Percentiles rank a stretch among this genome's conserved stretches.
phyloP scores from a whole-genome alignment of 495 filamentous ascomycete species.

The Physcia stellaris region DNA sequence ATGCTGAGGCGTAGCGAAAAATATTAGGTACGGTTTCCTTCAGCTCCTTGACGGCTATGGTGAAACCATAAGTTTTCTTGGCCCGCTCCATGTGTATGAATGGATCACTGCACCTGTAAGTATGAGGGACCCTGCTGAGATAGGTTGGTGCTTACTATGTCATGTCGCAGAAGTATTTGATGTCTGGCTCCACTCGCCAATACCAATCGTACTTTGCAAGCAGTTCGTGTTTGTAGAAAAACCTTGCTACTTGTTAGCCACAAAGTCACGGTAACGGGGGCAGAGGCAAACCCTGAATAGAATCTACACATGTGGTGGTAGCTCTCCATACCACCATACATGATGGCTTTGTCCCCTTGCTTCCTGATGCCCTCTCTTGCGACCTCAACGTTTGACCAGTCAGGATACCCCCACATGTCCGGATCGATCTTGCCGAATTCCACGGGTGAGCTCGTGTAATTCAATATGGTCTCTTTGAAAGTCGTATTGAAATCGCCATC shows the following conservation, averaged over 20 bases:
- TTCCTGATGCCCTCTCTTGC: constrained; percentile 91
- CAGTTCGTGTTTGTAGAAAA: constrained; percentile 96
- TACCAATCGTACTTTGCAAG: constrained; percentile 98
- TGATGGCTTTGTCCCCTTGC: constrained; percentile 95
- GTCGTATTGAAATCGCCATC: constrained; percentile 90
- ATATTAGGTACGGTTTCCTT: constrained; percentile 98
- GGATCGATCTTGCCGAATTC: constrained; percentile 93
- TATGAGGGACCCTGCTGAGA: constrained; percentile 11
- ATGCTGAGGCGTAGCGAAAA: constrained; percentile 98
- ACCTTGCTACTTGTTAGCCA: constrained; percentile 37
- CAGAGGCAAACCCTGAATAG: constrained; percentile 71
- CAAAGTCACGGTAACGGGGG: neutral
- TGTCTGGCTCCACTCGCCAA: constrained; percentile 98
- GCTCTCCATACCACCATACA: constrained; percentile 99
- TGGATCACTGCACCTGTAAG: constrained; percentile 54
- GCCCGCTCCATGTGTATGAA: constrained; percentile 82
- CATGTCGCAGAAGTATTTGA: constrained; percentile 99
- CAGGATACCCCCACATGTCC: constrained; percentile 89
- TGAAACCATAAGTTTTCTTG: constrained; percentile 99
- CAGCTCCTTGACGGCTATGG: constrained; percentile 97
- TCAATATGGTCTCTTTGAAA: constrained; percentile 77
- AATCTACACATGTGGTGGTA: constrained; percentile 98
- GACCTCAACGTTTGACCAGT: constrained; percentile 88
- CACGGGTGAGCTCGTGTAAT: constrained; percentile 74
- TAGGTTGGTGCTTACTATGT: constrained; percentile 65